A percentile compares a stretch with the other conserved stretches of the same genome.
phyloP scores from a whole-genome alignment of 163 green algal species.

The Scenedesmus sp. region DNA sequence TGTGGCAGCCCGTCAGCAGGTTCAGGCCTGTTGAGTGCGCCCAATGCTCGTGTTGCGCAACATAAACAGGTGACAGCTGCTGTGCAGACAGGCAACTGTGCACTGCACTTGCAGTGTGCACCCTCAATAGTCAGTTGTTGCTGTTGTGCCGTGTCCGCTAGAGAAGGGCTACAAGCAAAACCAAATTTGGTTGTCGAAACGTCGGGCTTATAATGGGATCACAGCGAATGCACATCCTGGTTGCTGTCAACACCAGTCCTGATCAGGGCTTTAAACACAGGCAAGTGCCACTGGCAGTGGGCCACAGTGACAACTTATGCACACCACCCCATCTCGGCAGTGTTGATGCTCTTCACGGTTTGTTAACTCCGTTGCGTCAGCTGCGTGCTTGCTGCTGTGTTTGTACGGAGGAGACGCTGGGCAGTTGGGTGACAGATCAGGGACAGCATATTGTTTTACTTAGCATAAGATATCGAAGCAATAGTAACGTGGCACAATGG shows the following conservation, averaged over 20 bases:
- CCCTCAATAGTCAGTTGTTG: not conserved
- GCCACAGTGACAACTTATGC: not conserved
- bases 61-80: too few relatives aligned
- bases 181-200: not conserved
- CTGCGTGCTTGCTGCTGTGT: not conserved
- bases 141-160: not conserved
- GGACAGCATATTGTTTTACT: not conserved
- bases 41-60: not conserved
- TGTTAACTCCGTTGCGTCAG: not conserved
- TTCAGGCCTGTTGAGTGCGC: not conserved
- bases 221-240: too few relatives aligned
- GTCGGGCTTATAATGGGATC: too few relatives aligned
- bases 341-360: not conserved
- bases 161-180: too few relatives aligned
- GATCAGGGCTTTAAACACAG: not conserved
- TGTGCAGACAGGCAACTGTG: not conserved
- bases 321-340: not conserved
- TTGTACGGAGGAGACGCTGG: constrained; percentile 12
- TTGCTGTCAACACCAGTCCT: not conserved
- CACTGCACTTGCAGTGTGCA: not conserved
- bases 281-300: too few relatives aligned
- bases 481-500: constrained; percentile 44
- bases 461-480: not conserved
- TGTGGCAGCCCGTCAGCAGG: not conserved
- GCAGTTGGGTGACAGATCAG: not conserved